Percentiles rank a stretch among this genome's conserved stretches.
Evolutionary conservation across 805 yeast species (phyloP).

Genomic region (Saturnispora kantuleensis): DNA sequence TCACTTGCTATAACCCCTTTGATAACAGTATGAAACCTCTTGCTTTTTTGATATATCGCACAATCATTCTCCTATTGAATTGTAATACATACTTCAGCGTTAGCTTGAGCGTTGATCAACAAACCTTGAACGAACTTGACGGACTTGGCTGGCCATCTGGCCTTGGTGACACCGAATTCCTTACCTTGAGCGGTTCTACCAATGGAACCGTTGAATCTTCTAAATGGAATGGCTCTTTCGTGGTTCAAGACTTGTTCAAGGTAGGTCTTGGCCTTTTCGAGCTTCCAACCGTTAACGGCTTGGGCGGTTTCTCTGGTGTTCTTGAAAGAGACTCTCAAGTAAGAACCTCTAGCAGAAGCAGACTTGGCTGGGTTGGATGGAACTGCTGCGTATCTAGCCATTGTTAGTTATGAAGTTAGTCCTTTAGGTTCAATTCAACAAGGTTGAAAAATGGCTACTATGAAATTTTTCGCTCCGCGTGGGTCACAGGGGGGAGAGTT

Average conservation of each 20-base stretch:
- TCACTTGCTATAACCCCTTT: background rate
- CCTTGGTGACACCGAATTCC: conserved; percentile 99
- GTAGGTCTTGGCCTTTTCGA: conserved; percentile 91
- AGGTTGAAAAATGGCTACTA: conserved; percentile 3
- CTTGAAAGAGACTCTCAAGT: conserved; percentile 98
- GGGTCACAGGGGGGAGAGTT: background rate
- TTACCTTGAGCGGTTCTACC: conserved; percentile 99
- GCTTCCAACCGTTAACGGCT: conserved; percentile 97
- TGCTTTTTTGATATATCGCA: background rate
- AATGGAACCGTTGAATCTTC: conserved; percentile 91
- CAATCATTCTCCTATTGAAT: background rate
- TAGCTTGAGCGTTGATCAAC: conserved; percentile 95
- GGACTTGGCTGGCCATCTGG: conserved; percentile 99
- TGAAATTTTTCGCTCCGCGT: conserved; percentile 3
- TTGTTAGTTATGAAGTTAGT: conserved; percentile 28
- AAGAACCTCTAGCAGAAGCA: conserved; percentile 98
- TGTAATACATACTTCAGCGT: conserved; percentile 67
- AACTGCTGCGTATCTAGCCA: conserved; percentile 99
- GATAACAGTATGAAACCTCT: background rate
- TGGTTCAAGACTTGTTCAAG: conserved; percentile 93
- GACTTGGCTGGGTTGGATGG: conserved; percentile 99
- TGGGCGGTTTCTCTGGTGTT: conserved; percentile 99
- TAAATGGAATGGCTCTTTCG: conserved; percentile 99
- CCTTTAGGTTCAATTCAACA: background rate
- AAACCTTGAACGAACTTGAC: conserved; percentile 92